phyloP scores from a whole-genome alignment of 805 yeast species.

The Alloascoidea hylecoeti region DNA sequence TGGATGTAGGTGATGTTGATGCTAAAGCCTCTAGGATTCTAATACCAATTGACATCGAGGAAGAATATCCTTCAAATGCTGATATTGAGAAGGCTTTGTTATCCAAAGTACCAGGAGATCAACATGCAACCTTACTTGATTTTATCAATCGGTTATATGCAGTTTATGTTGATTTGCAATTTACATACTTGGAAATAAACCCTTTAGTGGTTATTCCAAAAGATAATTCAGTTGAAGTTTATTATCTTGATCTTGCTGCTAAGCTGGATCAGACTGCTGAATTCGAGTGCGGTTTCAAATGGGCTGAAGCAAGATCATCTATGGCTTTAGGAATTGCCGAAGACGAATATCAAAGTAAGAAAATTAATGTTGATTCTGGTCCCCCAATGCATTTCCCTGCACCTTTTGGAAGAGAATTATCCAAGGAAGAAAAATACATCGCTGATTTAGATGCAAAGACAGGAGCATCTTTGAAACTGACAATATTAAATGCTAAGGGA shows the following conservation, averaged over 20 bases:
- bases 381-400: constrained; percentile 35
- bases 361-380: constrained; percentile 24
- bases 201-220: constrained; percentile 28
- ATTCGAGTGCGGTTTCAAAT: constrained; percentile 32
- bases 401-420: constrained; percentile 29
- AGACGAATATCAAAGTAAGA: constrained; percentile 10
- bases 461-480: constrained; percentile 30
- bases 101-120: constrained; percentile 22
- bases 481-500: constrained; percentile 26
- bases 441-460: constrained; percentile 33
- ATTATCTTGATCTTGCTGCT: constrained; percentile 31
- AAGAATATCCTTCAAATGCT: constrained; percentile 23
- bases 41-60: constrained; percentile 26
- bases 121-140: constrained; percentile 24
- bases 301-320: constrained; percentile 33
- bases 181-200: constrained; percentile 31
- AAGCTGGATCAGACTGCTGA: constrained; percentile 33
- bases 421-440: constrained; percentile 29
- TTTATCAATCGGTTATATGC: constrained; percentile 30
- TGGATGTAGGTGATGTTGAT: constrained; percentile 31
- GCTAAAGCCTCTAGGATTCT: constrained; percentile 27
- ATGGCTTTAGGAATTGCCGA: constrained; percentile 21
- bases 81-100: constrained; percentile 19
- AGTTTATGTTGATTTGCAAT: constrained; percentile 29
- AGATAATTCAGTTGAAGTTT: constrained; percentile 22